A percentile compares a stretch with the other conserved stretches of the same genome.
These are phyloP conservation scores for Botrytis paeoniae DNA, from an alignment of 2,329 filamentous ascomycete species.

Conservation along the genomic window DNA sequence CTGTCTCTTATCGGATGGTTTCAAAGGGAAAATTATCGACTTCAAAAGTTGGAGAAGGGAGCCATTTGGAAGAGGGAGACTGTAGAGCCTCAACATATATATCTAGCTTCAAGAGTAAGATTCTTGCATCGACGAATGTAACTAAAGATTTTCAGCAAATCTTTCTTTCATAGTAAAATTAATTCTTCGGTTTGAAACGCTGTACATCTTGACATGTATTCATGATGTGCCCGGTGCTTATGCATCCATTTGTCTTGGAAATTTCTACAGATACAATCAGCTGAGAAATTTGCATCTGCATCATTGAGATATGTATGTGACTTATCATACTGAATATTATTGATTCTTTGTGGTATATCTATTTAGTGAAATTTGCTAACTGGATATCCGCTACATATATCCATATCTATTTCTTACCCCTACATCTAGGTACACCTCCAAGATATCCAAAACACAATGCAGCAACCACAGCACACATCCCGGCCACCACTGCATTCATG, in stretches of 20 bases:
- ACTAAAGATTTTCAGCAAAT: neutral
- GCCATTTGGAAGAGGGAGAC: neutral
- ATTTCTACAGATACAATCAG: neutral
- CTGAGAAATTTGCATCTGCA: neutral
- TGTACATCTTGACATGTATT: neutral
- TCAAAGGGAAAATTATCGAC: neutral
- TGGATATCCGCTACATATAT: neutral
- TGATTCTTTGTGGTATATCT: neutral
- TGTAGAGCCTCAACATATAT: neutral
- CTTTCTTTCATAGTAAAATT: neutral
- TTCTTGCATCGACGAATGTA: neutral
- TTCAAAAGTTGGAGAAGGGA: neutral
- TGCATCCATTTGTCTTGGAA: neutral
- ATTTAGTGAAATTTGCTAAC: neutral
- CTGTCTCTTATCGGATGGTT: neutral
- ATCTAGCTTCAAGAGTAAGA: neutral
- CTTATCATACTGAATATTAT: neutral
- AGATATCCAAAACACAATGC: conserved; percentile 28
- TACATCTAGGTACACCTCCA: conserved; percentile 18
- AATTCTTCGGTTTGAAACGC: neutral
- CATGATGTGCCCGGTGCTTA: no score
- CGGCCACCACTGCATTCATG: conserved; percentile 43
- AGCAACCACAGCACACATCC: conserved; percentile 26
- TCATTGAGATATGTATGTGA: neutral
- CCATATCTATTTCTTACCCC: neutral